Percentiles rank a stretch among this genome's conserved stretches.
Evolutionary conservation across 78 protist species (phyloP).

Genomic region (Chrysochromulina parva): DNA sequence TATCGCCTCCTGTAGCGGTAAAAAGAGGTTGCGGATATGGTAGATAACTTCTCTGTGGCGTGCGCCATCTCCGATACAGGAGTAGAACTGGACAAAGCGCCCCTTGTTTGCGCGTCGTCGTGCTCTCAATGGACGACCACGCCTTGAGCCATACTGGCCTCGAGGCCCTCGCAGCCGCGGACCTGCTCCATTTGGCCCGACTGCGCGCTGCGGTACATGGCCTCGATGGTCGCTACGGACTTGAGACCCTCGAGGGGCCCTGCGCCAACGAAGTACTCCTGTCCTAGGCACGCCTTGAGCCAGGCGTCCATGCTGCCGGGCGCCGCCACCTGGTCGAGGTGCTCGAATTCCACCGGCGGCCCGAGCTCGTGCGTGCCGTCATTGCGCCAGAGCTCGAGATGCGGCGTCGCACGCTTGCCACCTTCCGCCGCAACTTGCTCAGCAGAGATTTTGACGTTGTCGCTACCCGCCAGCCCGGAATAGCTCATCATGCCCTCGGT

Average conservation of each 20-base stretch:
- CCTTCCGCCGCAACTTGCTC: background rate
- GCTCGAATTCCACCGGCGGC: background rate
- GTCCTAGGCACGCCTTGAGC: background rate
- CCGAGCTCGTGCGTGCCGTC: background rate
- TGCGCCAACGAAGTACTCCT: background rate
- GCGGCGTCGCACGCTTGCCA: background rate
- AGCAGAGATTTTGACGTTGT: background rate
- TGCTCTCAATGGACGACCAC: too few relatives aligned
- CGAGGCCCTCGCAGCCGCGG: background rate
- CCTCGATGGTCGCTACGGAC: slow-evolving; percentile 6
- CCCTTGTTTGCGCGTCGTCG: too few relatives aligned
- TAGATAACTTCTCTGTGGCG: too few relatives aligned
- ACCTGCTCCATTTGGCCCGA: background rate
- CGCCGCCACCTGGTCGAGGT: background rate
- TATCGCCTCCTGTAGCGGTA: too few relatives aligned
- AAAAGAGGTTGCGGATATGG: too few relatives aligned
- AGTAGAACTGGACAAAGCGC: too few relatives aligned
- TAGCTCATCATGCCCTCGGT: background rate
- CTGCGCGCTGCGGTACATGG: background rate
- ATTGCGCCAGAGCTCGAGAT: background rate
- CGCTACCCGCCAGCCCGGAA: background rate
- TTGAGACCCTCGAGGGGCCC: background rate
- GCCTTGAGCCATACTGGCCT: too few relatives aligned
- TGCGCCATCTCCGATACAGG: too few relatives aligned
- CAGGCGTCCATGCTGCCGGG: background rate